Base-by-base conservation (phyloP, 2,329 filamentous ascomycete species). In the Sclerotinia glacialis region DNA sequence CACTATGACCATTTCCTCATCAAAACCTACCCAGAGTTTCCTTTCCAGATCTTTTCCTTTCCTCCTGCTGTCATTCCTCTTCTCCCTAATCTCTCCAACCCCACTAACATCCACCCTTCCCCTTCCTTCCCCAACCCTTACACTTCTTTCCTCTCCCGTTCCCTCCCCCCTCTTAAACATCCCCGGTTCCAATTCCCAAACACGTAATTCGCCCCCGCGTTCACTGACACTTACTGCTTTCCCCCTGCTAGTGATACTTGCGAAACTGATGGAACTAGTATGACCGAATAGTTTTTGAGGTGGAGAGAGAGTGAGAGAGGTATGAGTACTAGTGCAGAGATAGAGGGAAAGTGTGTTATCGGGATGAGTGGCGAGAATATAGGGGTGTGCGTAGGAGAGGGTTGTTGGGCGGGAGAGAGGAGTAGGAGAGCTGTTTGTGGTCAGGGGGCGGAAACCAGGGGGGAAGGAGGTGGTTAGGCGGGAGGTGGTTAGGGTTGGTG, bases 311-410 rank as follows among this genome's bases (percentile, higher is more conserved):
- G 80, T 81, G 0, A 91, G 79, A 1, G 77, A 75, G 0, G 81
- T 79, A 0, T 81, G 76, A 0, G 84, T 88, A 0, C 87, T 90
- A 14, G 83, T 86, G 49, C 91, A 86, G 53, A 90, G 79, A 72
- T 90, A 90, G 50, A 91, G 80, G 0, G 88, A 88, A 52, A 92
- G 78, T 0, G 89, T 92, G 70, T 92, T 92, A 73, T 92, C 89
- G 0, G 85, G 81, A 75, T 91, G 87, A 0, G 87, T 86, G 0
- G 86, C 84, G 8, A 92, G 79, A 26, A 92, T 83, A 74, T 90
- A 91, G 4, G 89, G 89, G 73, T 91, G 88, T 0, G 80, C 80
- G 67, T 86, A 86, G 11, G 73, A 73, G 0, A 77, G 69, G 2
- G 69, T 72, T 12, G 74, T 74, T 49, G 75, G 74, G 21, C 61